These are phyloP conservation scores for Cyclostephanos invisitatus DNA, from an alignment of 108 stramenopile species.

Conservation along the genomic window DNA sequence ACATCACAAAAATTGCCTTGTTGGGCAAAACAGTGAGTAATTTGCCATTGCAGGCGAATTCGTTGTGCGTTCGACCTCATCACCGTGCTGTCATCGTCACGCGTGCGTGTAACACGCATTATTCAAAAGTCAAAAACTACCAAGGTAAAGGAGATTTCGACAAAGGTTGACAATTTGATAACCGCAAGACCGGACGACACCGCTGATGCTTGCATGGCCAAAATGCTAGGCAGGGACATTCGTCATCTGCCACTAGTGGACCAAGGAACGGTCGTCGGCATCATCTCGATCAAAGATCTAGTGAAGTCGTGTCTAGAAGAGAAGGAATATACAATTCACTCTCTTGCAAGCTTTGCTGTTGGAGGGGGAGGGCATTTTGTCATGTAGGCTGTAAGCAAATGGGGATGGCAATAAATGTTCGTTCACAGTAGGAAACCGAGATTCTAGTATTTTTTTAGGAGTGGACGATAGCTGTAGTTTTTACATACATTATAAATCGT, in stretches of 20 bases:
- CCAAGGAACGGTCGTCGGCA: conserved; percentile 66
- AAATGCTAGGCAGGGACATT: conserved; percentile 89
- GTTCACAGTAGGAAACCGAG: too few species aligned
- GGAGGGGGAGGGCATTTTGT: conserved; percentile 85
- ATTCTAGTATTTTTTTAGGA: too few species aligned
- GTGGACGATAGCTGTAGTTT: too few species aligned
- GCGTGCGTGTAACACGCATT: not conserved
- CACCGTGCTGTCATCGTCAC: not conserved
- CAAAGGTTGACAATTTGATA: conserved; percentile 79
- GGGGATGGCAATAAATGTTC: not conserved
- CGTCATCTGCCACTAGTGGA: conserved; percentile 91
- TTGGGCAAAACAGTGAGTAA: conserved; percentile 60
- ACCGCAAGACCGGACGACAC: conserved; percentile 79
- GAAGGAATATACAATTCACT: conserved; percentile 77
- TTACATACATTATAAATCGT: too few species aligned
- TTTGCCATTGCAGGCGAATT: not conserved
- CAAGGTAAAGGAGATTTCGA: conserved; percentile 85
- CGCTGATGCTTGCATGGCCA: conserved; percentile 88
- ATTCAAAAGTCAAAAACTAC: conserved; percentile 59
- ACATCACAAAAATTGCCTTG: conserved; percentile 88
- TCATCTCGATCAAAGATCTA: conserved; percentile 87
- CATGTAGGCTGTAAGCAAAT: conserved; percentile 37
- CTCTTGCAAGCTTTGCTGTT: conserved; percentile 78
- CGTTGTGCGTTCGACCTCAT: not conserved
- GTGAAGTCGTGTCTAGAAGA: conserved; percentile 76